A percentile compares a stretch with the other conserved stretches of the same genome.
Evolutionary conservation across 176 grass and related monocot species (phyloP).

Genomic region (Juncus inflexus): DNA sequence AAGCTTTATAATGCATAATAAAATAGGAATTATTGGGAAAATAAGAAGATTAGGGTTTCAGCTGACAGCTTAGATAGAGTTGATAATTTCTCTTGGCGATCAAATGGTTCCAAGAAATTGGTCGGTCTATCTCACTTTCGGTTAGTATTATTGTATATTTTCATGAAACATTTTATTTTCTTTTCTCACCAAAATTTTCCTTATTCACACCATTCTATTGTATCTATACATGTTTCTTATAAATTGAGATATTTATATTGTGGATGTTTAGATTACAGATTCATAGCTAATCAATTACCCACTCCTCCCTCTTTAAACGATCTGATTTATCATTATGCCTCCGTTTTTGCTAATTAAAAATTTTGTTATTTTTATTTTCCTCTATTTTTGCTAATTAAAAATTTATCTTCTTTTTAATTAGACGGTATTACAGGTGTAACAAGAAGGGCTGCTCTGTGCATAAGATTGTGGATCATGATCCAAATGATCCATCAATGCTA

Average conservation of each 20-base stretch:
- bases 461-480: conserved; percentile 26
- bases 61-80: conserved; percentile 1
- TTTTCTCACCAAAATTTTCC: too few species aligned
- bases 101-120: conserved; percentile 27
- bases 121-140: conserved; percentile 26
- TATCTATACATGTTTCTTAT: too few species aligned
- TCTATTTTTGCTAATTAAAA: not conserved
- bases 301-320: too few species aligned
- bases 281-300: too few species aligned
- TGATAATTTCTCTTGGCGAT: conserved; percentile 26
- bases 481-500: conserved; percentile 18
- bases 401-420: conserved; percentile 9
- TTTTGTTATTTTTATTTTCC: too few species aligned
- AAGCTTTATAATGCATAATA: too few species aligned
- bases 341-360: too few species aligned
- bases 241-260: too few species aligned
- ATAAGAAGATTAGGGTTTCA: conserved; percentile 19
- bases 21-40: conserved; percentile 19
- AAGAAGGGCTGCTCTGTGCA: conserved; percentile 19
- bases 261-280: too few species aligned
- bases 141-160: not conserved
- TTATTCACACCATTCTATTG: too few species aligned
- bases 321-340: too few species aligned
- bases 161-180: not conserved
- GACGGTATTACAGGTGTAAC: conserved; percentile 24